These are phyloP conservation scores for Biancaea sappan DNA, from an alignment of 306 rosid species.

Conservation along the genomic window DNA sequence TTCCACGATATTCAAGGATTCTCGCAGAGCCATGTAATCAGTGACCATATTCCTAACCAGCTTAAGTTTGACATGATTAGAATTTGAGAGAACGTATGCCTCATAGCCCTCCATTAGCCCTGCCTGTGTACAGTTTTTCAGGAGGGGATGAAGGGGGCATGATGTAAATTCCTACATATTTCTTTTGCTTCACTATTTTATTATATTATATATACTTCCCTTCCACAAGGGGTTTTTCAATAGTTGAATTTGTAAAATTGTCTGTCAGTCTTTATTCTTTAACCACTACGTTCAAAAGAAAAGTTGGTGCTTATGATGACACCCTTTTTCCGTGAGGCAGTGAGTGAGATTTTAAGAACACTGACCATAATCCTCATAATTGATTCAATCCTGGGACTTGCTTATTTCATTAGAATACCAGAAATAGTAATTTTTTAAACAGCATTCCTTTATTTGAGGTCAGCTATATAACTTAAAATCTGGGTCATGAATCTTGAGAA, in stretches of 20 bases:
- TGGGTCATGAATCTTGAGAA: no score
- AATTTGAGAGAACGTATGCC: constrained; percentile 50
- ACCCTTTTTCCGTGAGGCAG: neutral
- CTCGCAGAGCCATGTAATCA: constrained; percentile 20
- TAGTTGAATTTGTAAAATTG: constrained; percentile 34
- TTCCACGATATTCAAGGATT: constrained; percentile 15
- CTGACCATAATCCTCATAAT: neutral
- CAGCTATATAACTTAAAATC: neutral
- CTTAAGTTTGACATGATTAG: constrained; percentile 44
- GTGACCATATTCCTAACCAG: constrained; percentile 51
- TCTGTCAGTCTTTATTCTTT: constrained; percentile 22
- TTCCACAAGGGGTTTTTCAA: constrained; percentile 16
- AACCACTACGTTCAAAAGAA: constrained; percentile 3
- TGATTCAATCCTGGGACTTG: no score
- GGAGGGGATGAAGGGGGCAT: constrained; percentile 45
- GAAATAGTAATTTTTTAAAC: neutral
- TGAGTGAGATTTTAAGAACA: neutral
- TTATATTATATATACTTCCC: constrained; percentile 45
- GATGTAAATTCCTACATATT: constrained; percentile 67
- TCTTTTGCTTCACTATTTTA: constrained; percentile 44
- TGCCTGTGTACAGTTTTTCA: constrained; percentile 55
- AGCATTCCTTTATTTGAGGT: neutral
- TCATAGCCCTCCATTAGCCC: constrained; percentile 40
- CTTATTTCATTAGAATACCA: no score
- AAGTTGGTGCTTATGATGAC: constrained; percentile 13